Base-by-base conservation (phyloP, 2,329 filamentous ascomycete species). In the Tolypocladium sp. region DNA sequence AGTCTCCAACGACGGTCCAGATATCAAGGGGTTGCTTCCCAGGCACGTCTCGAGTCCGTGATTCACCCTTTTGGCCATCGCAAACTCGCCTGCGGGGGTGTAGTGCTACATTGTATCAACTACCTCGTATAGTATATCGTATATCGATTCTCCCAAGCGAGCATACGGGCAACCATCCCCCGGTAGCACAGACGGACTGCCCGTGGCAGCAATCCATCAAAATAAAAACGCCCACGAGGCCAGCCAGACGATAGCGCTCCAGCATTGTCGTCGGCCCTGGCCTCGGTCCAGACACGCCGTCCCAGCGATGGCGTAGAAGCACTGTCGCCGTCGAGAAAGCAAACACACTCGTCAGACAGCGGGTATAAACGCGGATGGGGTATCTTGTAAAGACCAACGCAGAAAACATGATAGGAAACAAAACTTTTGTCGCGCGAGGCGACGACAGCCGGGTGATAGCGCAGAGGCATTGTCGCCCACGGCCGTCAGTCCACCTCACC, bases 251-350 rank as follows among this genome's bases (percentile, higher is more conserved):
- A 82, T 82, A 81, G 79, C 79, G 79, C 73, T 75, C 60, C 56
- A 75, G 79, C 79, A 82, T 81, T 82, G 72, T 82, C 78, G 78
- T 72, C 71, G 46, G 67, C 61, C 63, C 66, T 65, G 68, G 70
- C 66, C 76, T 77, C 77, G 74, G 77, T 78, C 71, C 70, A 75
- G 75, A 79, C 73, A 76, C 77, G 73, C 77, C 77, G 77, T 80
- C 78, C 76, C 77, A 77, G 77, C 77, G 74, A 81, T 81, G 78
- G 79, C 79, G 78, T 79, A 80, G 70, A 62, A 78, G 78, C 78
- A 80, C 78, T 81, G 69, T 81, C 77, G 76, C 77, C 75, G 78
- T 77, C 78, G 78, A 81, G 75, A 68, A 64, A 60, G 59, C 49
- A 62, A 64, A 65, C 30, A 52, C 46, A 67, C 73, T 76, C 74